These are phyloP conservation scores for Macrocybe sp. DNA, from an alignment of 1,284 basidiomycete genomes.

Conservation along the genomic window DNA sequence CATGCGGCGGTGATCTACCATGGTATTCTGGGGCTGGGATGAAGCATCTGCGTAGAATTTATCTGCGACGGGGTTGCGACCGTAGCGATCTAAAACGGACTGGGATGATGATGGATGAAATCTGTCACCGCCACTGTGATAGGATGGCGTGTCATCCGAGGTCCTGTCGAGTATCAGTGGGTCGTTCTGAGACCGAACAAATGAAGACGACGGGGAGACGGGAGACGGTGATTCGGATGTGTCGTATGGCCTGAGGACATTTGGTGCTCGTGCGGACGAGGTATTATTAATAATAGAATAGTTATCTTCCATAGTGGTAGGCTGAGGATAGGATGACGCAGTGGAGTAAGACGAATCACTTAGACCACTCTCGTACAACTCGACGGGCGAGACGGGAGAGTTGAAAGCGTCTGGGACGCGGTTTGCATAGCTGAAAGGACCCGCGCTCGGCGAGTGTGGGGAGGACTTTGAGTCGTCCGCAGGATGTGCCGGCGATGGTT, in stretches of 20 bases:
- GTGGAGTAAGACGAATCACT: constrained; percentile 27
- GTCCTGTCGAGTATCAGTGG: constrained; percentile 27
- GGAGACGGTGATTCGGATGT: constrained; percentile 37
- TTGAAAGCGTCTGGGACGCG: constrained; percentile 22
- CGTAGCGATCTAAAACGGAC: constrained; percentile 27
- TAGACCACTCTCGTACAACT: constrained; percentile 25
- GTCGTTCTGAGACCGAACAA: constrained; percentile 35
- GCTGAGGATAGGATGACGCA: constrained; percentile 19
- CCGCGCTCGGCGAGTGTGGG: constrained; percentile 23
- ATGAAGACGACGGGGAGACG: constrained; percentile 30
- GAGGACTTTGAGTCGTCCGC: constrained; percentile 29
- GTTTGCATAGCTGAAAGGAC: constrained; percentile 27
- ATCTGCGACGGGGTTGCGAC: constrained; percentile 27
- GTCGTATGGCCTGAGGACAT: constrained; percentile 23
- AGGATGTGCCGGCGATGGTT: constrained; percentile 24
- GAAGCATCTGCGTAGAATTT: constrained; percentile 29
- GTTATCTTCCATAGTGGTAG: constrained; percentile 17
- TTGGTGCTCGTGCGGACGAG: constrained; percentile 21
- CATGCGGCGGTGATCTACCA: constrained; percentile 56
- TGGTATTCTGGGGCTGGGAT: constrained; percentile 19
- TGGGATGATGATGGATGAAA: constrained; percentile 24
- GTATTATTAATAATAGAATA: constrained; percentile 24
- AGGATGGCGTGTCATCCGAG: constrained; percentile 16
- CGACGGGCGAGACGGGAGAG: constrained; percentile 22
- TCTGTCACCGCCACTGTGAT: constrained; percentile 28